Evolutionary conservation across 2,329 filamentous ascomycete species (phyloP).

Genomic region (Scedosporium minutisporum): DNA sequence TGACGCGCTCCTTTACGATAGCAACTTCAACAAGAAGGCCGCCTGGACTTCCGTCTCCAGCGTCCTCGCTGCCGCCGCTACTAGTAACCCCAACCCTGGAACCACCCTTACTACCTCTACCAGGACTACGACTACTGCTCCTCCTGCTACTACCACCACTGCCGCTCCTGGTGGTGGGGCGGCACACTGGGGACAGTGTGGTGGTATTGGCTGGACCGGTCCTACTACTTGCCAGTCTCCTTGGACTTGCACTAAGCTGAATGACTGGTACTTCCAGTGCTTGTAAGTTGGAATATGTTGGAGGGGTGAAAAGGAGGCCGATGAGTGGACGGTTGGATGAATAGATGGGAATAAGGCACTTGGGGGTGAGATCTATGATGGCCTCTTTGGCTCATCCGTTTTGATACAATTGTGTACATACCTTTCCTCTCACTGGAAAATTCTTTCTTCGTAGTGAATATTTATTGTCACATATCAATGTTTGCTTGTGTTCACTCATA

Average conservation of each 20-base stretch:
- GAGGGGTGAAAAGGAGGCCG: not conserved
- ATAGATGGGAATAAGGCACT: not conserved
- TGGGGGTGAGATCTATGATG: not conserved
- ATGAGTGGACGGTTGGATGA: not conserved
- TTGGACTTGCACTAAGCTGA: slow-evolving; percentile 25
- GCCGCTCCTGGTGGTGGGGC: slow-evolving; percentile 14
- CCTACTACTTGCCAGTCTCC: slow-evolving; percentile 23
- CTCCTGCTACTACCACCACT: slow-evolving; percentile 9
- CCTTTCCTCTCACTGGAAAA: not conserved
- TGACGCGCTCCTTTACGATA: not conserved
- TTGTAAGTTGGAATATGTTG: slow-evolving; percentile 16
- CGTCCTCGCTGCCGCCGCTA: slow-evolving; percentile 21
- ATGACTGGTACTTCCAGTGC: slow-evolving; percentile 32
- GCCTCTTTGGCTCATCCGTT: not conserved
- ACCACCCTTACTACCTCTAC: slow-evolving; percentile 1
- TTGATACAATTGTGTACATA: not conserved
- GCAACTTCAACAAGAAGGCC: not conserved
- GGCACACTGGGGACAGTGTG: slow-evolving; percentile 26
- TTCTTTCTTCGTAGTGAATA: not conserved
- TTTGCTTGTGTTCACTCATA: not conserved
- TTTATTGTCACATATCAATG: too few relatives aligned
- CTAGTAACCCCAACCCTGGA: not conserved
- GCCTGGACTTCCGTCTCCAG: slow-evolving; percentile 22
- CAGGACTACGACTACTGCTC: not conserved
- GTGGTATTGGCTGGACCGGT: slow-evolving; percentile 24